A percentile compares a stretch with the other conserved stretches of the same genome.
These are phyloP conservation scores for Cadophora sp. DNA, from an alignment of 2,329 filamentous ascomycete genomes.

Conservation along the genomic window DNA sequence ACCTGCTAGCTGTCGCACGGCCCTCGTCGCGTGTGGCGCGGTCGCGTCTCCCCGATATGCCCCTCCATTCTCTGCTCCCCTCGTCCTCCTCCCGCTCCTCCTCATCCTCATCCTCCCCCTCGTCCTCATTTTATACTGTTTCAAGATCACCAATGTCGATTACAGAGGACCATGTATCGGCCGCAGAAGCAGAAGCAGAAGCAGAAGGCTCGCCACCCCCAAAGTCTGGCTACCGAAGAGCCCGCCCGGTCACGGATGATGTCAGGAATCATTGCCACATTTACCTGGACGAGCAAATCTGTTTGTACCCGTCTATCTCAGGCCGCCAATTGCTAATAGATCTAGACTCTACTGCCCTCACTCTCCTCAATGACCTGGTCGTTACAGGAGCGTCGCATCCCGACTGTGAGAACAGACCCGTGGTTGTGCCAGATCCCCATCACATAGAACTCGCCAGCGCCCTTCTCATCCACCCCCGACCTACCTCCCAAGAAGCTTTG, in stretches of 20 bases:
- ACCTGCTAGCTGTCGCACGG: not conserved
- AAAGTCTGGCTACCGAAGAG: slow-evolving; percentile 56
- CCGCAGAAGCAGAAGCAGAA: not conserved
- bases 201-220: not conserved
- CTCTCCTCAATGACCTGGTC: slow-evolving; percentile 70
- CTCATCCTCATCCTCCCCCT: slow-evolving; percentile 13
- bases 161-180: not conserved
- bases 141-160: slow-evolving; percentile 20
- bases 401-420: slow-evolving; percentile 50
- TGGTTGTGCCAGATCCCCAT: slow-evolving; percentile 71
- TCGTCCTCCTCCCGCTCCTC: slow-evolving; percentile 15
- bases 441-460: slow-evolving; percentile 82
- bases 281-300: slow-evolving; percentile 77
- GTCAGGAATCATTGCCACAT: slow-evolving; percentile 72
- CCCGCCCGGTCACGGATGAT: slow-evolving; percentile 64
- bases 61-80: not conserved
- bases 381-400: slow-evolving; percentile 54
- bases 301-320: slow-evolving; percentile 50
- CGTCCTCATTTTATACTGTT: slow-evolving; percentile 28
- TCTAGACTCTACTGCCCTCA: slow-evolving; percentile 63
- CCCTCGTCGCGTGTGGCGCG: not conserved
- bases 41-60: slow-evolving; percentile 11
- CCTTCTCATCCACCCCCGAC: slow-evolving; percentile 79
- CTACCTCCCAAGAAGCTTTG: slow-evolving; percentile 75
- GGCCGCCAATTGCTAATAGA: not conserved